Evolutionary conservation across 805 yeast genomes (phyloP).

Genomic region (Yamadazyma takamatsuzukensis): DNA sequence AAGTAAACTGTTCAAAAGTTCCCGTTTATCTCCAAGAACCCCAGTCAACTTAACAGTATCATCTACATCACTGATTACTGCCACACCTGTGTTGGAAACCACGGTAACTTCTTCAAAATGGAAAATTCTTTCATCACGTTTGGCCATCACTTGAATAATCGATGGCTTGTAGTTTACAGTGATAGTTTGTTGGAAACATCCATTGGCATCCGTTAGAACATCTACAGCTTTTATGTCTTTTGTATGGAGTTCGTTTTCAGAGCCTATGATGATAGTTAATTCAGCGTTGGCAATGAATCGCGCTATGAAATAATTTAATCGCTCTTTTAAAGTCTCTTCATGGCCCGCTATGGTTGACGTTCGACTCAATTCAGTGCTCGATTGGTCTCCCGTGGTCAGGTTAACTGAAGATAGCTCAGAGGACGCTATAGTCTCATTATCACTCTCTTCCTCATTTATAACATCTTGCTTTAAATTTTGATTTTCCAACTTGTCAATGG

Average conservation of each 20-base stretch:
- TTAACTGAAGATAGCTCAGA: conserved; percentile 7
- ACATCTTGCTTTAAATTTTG: conserved; percentile 25
- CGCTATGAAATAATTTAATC: conserved; percentile 70
- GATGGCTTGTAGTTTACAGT: conserved; percentile 60
- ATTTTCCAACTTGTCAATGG: conserved; percentile 22
- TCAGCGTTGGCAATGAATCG: conserved; percentile 59
- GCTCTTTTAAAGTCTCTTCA: conserved; percentile 54
- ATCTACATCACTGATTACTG: conserved; percentile 86
- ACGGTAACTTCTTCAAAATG: conserved; percentile 43
- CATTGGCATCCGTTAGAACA: conserved; percentile 59
- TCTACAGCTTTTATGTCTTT: conserved; percentile 23
- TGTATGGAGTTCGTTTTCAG: conserved; percentile 32
- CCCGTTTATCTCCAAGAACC: conserved; percentile 81
- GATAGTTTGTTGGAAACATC: conserved; percentile 57
- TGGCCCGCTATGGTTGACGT: conserved; percentile 1
- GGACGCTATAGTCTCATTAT: conserved; percentile 18
- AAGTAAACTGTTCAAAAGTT: conserved; percentile 74
- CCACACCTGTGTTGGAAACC: conserved; percentile 50
- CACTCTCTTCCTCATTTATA: conserved; percentile 16
- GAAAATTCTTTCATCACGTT: conserved; percentile 44
- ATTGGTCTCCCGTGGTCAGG: not conserved
- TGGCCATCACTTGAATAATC: conserved; percentile 48
- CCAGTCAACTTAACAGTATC: conserved; percentile 93
- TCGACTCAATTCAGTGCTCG: no score
- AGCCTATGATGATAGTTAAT: conserved; percentile 52